A percentile compares a stretch with the other conserved stretches of the same genome.
phyloP scores from a whole-genome alignment of 768 basidiomycete species.

The Podaxis carcinomalis region DNA sequence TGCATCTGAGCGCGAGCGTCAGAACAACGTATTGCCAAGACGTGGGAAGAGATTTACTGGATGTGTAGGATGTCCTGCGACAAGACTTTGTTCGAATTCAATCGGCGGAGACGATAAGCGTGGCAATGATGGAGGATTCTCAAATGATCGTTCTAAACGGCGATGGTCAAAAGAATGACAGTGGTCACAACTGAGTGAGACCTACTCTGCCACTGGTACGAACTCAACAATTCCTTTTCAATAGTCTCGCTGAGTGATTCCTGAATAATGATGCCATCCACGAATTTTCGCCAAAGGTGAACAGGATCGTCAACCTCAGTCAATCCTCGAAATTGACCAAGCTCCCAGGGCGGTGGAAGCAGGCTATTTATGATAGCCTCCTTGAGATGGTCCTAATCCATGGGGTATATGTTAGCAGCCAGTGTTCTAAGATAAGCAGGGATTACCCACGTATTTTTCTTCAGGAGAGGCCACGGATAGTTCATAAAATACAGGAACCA shows the following conservation, averaged over 20 bases:
- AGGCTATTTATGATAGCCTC: slow-evolving; percentile 27
- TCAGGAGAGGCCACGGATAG: slow-evolving; percentile 10
- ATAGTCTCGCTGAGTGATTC: slow-evolving; percentile 29
- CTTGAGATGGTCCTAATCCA: slow-evolving; percentile 20
- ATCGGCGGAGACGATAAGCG: slow-evolving; percentile 36
- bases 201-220: slow-evolving; percentile 41
- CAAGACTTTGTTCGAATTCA: slow-evolving; percentile 56
- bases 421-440: background rate
- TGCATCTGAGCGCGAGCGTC: slow-evolving; percentile 40
- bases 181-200: background rate
- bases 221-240: slow-evolving; percentile 39
- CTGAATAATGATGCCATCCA: slow-evolving; percentile 29
- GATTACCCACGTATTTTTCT: background rate
- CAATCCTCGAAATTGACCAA: slow-evolving; percentile 24
- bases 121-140: slow-evolving; percentile 38
- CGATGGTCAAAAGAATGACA: background rate
- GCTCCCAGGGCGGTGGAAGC: slow-evolving; percentile 33
- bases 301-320: slow-evolving; percentile 27
- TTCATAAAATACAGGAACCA: slow-evolving; percentile 42
- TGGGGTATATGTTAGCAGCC: background rate
- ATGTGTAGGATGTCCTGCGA: slow-evolving; percentile 57
- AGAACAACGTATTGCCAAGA: background rate
- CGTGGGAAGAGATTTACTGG: slow-evolving; percentile 31
- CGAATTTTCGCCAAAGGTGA: slow-evolving; percentile 39
- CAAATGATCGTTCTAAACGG: slow-evolving; percentile 33